Evolutionary conservation across 345 rosid genomes (phyloP).

Genomic region (Eutrema heterophyllum): DNA sequence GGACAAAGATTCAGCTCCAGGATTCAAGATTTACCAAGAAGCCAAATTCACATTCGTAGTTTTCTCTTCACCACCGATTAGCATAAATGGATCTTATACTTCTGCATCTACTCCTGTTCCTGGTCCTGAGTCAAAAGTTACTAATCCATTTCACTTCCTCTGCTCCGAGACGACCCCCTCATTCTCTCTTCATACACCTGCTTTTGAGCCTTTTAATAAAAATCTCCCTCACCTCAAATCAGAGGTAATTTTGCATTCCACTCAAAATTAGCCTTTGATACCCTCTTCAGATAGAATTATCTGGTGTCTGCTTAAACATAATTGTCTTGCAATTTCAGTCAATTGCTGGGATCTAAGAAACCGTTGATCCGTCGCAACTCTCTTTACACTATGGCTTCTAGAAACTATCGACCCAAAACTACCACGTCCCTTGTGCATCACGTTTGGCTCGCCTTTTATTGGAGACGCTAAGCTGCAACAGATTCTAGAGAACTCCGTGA

Average conservation of each 20-base stretch:
- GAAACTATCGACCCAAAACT: slow-evolving; percentile 17
- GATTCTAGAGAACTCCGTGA: slow-evolving; percentile 26
- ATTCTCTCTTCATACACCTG: slow-evolving; percentile 31
- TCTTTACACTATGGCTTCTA: slow-evolving; percentile 61
- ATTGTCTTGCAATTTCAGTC: neutral
- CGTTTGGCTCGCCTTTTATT: slow-evolving; percentile 59
- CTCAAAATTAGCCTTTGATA: neutral
- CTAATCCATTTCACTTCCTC: slow-evolving; percentile 38
- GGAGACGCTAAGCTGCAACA: slow-evolving; percentile 42
- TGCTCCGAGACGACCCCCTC: slow-evolving; percentile 29
- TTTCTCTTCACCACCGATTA: slow-evolving; percentile 34
- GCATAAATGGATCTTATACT: slow-evolving; percentile 3
- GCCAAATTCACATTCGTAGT: slow-evolving; percentile 16
- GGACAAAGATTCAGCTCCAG: neutral
- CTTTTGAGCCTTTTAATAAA: slow-evolving; percentile 33
- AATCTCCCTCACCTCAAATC: slow-evolving; percentile 32
- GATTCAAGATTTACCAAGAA: neutral
- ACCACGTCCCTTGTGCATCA: slow-evolving; percentile 54
- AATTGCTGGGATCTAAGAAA: neutral
- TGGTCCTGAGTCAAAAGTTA: neutral
- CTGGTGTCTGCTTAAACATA: neutral
- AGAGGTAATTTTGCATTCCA: slow-evolving; percentile 29
- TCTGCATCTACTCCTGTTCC: slow-evolving; percentile 25
- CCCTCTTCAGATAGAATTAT: neutral
- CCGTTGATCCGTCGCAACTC: slow-evolving; percentile 53